A percentile compares a stretch with the other conserved stretches of the same genome.
phyloP scores from a whole-genome alignment of 352 stramenopile species.

The Pythium phragmitis region DNA sequence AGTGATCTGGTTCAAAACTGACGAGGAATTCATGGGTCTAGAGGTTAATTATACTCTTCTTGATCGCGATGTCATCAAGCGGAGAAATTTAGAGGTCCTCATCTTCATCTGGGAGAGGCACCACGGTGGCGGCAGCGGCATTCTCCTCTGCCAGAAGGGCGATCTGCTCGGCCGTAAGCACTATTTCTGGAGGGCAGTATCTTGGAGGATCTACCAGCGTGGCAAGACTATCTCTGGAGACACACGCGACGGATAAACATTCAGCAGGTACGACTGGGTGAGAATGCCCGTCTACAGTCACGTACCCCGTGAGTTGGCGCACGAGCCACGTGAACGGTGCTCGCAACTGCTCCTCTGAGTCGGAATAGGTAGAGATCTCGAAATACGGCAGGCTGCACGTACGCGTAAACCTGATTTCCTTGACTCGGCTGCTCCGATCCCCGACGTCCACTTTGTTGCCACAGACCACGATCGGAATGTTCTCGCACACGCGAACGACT shows the following conservation, averaged over 20 bases:
- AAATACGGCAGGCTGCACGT: constrained; percentile 99
- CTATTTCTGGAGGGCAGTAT: constrained; percentile 79
- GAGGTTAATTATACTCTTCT: too few species aligned
- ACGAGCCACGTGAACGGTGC: constrained; percentile 99
- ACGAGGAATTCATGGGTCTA: too few species aligned
- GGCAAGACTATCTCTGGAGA: constrained; percentile 93
- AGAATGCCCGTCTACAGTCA: neutral
- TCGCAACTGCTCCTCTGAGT: constrained; percentile 99
- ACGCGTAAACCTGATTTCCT: constrained; percentile 99
- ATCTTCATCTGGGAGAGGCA: constrained; percentile 97
- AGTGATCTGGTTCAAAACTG: too few species aligned
- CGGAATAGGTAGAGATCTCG: constrained; percentile 99
- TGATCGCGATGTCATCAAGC: too few species aligned
- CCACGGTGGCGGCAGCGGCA: constrained; percentile 83
- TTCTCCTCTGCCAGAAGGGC: constrained; percentile 91
- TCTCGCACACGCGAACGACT: constrained; percentile 99
- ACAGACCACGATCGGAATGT: constrained; percentile 99
- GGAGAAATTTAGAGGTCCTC: too few species aligned
- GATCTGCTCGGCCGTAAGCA: constrained; percentile 94
- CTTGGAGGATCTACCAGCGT: constrained; percentile 94
- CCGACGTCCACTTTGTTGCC: constrained; percentile 99
- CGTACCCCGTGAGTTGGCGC: constrained; percentile 96
- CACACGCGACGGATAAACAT: neutral
- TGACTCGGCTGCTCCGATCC: constrained; percentile 99
- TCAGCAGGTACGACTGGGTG: neutral